Base-by-base conservation (phyloP, 306 rosid genomes). In the Cicer bijugum region DNA sequence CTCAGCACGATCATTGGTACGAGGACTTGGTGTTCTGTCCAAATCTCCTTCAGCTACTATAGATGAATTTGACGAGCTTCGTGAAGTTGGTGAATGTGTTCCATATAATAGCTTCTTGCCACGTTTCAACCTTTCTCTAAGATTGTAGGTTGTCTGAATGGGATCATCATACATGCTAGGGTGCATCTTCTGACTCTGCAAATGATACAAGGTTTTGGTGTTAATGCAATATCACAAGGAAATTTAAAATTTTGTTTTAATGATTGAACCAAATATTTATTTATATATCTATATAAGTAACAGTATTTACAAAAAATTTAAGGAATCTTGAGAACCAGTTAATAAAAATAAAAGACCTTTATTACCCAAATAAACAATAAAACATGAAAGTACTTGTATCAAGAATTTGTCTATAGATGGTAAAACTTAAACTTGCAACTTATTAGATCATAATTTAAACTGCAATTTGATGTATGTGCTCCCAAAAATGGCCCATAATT, bases 161-260 rank as follows among this genome's bases (percentile, higher is more conserved):
- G 77, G 81, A 65, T 88, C 92, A 42, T 90, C 91, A 35, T 89
- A 94, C 85, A 88, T 67, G 86, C 73, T 69, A 69, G 96, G 96
- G 72, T 88, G 91, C 94, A 88, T 88, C 86, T 77, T 86, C 81
- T 82, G 87, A 73, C 23, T 83, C 89, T 88, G 80, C 85, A 88
- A 76, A 76, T 57, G n/a, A 58, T 17, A 74, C 8, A 82, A 43
- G 48, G 9, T n/a, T 78, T 69, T 52, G 39, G 58, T 58, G 56
- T 69, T 71, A 79, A 84, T 69, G 78, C 14, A 16, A 50, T 69
- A 60, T 55, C 43, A 77, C 12, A 50, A 64, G 52, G 15, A 81
- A 48, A 45, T 42, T 64, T 46, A 37, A 58, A 65, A 11, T 38
- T 62, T 40, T 64, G 23, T 12, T 38, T 59, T 37, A 65, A 44